These are phyloP conservation scores for Penicillium atrosanguineum DNA, from an alignment of 495 filamentous ascomycete genomes.

Conservation along the genomic window DNA sequence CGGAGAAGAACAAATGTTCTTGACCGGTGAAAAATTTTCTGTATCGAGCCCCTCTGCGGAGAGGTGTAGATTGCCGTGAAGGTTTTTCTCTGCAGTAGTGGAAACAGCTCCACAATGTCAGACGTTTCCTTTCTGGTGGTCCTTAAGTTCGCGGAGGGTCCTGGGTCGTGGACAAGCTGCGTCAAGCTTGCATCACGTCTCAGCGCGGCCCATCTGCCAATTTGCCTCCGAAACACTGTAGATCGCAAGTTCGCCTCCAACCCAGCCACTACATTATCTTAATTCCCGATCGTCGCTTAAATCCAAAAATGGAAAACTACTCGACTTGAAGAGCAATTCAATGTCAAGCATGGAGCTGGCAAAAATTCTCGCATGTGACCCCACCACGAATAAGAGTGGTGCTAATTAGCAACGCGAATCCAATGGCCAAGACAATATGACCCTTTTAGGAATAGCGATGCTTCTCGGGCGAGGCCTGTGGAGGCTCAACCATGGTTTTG, in stretches of 20 bases:
- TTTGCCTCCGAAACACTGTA: constrained; percentile 13
- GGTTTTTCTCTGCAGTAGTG: constrained; percentile 20
- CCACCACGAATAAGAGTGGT: constrained; percentile 20
- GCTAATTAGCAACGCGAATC: constrained; percentile 19
- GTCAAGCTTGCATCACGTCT: constrained; percentile 13
- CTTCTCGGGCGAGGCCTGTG: constrained; percentile 6
- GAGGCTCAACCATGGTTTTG: constrained; percentile 31
- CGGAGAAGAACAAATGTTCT: not conserved
- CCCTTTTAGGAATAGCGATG: constrained; percentile 17
- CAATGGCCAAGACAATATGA: constrained; percentile 15
- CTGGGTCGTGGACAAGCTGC: constrained; percentile 28
- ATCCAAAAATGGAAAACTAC: not conserved
- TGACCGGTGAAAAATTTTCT: constrained; percentile 29
- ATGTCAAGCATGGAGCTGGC: not conserved
- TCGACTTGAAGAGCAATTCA: not conserved
- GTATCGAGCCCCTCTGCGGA: constrained; percentile 25
- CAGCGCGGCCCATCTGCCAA: not conserved
- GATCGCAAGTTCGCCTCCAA: not conserved
- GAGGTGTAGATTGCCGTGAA: constrained; percentile 15
- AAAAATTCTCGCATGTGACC: constrained; percentile 13
- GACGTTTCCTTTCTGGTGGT: constrained; percentile 12
- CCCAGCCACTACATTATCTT: not conserved
- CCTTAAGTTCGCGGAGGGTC: constrained; percentile 23
- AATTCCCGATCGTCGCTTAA: not conserved
- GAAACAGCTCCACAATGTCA: constrained; percentile 22